Evolutionary conservation across 2,329 filamentous ascomycete genomes (phyloP), one percentile per base, ranked within the genome.

Genomic region (Aureobasidium sp.): DNA sequence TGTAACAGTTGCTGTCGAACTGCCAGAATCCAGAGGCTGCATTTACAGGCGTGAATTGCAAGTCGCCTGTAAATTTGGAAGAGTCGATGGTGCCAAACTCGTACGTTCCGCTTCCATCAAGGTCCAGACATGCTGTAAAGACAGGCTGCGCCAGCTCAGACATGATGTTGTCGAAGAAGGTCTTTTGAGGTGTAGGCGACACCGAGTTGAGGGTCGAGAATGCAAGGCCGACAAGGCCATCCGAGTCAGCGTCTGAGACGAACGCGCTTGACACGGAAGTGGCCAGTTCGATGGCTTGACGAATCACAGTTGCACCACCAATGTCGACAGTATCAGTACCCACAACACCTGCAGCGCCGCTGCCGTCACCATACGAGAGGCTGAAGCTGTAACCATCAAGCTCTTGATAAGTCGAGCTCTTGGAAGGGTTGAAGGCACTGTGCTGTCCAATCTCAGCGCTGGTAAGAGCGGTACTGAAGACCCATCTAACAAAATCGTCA

Each of bases 131-230:
- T 27, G 86, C 87, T 0, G 88, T 89, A 75, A 92, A 88, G 44
- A 92, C 75, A 0, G 87, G 87, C 72, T 83, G 75, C 29, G 83
- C 80, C 27, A 91, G 82, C 20, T 77, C 73, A n/a, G 73, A 66
- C 72, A 83, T 82, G 66, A 88, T 77, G 71, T 88, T 90, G 69
- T 89, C 86, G 71, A 90, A 89, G 73, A 90, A 91, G 12, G 87
- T 90, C 74, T 85, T 86, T 67, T 88, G 85, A 65, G 79, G 76
- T 17, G 78, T 75, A 0, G 87, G 87, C 70, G 80, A 70, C 63
- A 89, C 82, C 1, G 83, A 86, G 73, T 89, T 90, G 71, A 88
- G 79, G 42, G 74, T 78, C 62, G 81, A 82, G 70, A 87, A 90
- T 9, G 82, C 87, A 29, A 90, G 80, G 12, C 88, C 87, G 29